Percentiles rank a stretch among this genome's conserved stretches.
Evolutionary conservation across 495 filamentous ascomycete species (phyloP).

Genomic region (Aspergillus incahuasiensis): DNA sequence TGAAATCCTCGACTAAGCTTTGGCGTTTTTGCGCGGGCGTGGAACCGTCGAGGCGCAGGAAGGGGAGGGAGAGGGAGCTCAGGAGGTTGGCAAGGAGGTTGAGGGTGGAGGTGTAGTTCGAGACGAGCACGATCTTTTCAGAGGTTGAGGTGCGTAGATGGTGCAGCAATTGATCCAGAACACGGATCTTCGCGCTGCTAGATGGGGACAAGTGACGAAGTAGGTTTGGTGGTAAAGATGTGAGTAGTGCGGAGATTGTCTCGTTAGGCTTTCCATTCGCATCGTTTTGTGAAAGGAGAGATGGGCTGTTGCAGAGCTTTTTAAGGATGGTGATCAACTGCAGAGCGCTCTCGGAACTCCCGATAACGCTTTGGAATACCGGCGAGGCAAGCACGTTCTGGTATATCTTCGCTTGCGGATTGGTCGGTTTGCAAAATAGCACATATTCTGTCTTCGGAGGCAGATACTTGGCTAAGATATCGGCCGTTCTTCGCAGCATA

Average conservation of each 20-base stretch:
- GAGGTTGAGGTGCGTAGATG: conserved; percentile 54
- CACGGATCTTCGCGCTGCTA: conserved; percentile 65
- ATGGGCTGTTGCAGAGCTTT: conserved; percentile 79
- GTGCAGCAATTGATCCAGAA: conserved; percentile 65
- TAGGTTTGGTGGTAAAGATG: conserved; percentile 53
- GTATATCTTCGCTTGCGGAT: conserved; percentile 65
- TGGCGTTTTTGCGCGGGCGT: conserved; percentile 68
- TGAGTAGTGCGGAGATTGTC: conserved; percentile 48
- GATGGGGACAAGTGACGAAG: conserved; percentile 53
- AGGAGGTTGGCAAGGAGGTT: conserved; percentile 65
- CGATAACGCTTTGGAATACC: conserved; percentile 59
- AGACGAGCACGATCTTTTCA: conserved; percentile 78
- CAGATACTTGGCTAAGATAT: conserved; percentile 67
- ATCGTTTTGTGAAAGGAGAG: conserved; percentile 51
- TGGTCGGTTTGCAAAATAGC: conserved; percentile 68
- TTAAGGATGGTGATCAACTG: conserved; percentile 76
- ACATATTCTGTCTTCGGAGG: conserved; percentile 77
- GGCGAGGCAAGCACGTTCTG: conserved; percentile 66
- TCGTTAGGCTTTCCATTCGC: conserved; percentile 31
- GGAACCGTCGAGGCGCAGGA: conserved; percentile 68
- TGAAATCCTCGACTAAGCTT: conserved; percentile 73
- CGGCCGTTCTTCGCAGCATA: conserved; percentile 72
- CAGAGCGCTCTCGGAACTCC: conserved; percentile 63
- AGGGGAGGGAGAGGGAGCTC: conserved; percentile 56
- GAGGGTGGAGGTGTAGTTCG: conserved; percentile 76